Evolutionary conservation across 192 early-diverging fungal genomes (phyloP).

Genomic region (Coemansia aciculifera): DNA sequence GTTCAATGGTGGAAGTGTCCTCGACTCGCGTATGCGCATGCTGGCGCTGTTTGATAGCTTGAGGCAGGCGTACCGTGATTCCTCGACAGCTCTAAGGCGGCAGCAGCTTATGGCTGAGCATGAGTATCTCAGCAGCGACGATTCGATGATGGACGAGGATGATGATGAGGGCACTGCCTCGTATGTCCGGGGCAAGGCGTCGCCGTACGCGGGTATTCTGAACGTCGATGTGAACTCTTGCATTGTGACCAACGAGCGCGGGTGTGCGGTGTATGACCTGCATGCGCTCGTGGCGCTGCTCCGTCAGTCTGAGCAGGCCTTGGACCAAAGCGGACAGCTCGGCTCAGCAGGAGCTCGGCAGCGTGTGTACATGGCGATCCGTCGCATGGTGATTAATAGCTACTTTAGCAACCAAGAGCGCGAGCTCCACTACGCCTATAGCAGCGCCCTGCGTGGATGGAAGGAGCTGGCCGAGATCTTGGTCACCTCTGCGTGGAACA

Average conservation of each 20-base stretch:
- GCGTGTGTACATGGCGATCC: slow-evolving; percentile 58
- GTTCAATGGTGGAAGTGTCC: slow-evolving; percentile 15
- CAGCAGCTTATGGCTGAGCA: slow-evolving; percentile 28
- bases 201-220: slow-evolving; percentile 72
- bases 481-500: slow-evolving; percentile 58
- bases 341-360: slow-evolving; percentile 51
- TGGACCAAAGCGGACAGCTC: slow-evolving; percentile 54
- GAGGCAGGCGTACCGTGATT: slow-evolving; percentile 48
- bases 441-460: slow-evolving; percentile 79
- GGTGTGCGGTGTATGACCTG: slow-evolving; percentile 69
- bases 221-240: slow-evolving; percentile 58
- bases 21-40: slow-evolving; percentile 49
- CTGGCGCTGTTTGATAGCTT: slow-evolving; percentile 42
- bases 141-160: slow-evolving; percentile 35
- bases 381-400: slow-evolving; percentile 61
- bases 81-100: slow-evolving; percentile 17
- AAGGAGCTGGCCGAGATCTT: slow-evolving; percentile 75
- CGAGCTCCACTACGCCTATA: slow-evolving; percentile 68
- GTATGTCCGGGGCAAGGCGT: slow-evolving; percentile 55
- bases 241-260: slow-evolving; percentile 57
- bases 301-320: slow-evolving; percentile 39
- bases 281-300: slow-evolving; percentile 65
- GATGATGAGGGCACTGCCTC: slow-evolving; percentile 14
- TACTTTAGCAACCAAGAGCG: slow-evolving; percentile 73
- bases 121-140: slow-evolving; percentile 14